phyloP scores from a whole-genome alignment of 2,329 filamentous ascomycete genomes.

The Botrytis sinoallii region DNA sequence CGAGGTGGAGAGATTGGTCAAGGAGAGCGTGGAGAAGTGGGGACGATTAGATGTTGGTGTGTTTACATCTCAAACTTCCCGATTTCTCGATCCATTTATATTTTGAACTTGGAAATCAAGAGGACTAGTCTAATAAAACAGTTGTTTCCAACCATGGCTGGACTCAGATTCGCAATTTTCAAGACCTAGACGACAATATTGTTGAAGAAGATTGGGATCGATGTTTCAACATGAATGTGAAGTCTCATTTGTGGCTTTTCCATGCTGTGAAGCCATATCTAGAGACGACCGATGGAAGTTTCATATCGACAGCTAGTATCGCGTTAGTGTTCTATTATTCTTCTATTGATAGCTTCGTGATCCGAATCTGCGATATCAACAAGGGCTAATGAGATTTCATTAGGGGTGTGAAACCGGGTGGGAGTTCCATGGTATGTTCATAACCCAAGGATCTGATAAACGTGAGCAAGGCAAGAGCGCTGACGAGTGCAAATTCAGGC shows the following conservation, averaged over 20 bases:
- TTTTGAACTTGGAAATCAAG: background rate
- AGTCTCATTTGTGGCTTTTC: conserved; percentile 58
- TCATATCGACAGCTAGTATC: conserved; percentile 62
- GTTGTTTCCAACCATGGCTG: conserved; percentile 72
- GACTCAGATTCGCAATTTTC: conserved; percentile 47
- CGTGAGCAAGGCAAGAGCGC: no score
- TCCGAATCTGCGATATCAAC: no score
- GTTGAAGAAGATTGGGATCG: conserved; percentile 58
- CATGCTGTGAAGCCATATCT: conserved; percentile 53
- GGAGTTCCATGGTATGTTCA: conserved; percentile 52
- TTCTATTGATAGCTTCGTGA: background rate
- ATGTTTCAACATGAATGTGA: conserved; percentile 61
- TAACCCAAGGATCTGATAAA: background rate
- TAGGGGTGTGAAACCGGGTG: conserved; percentile 52
- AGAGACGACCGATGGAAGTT: conserved; percentile 55
- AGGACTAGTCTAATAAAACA: background rate
- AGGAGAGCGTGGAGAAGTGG: conserved; percentile 56
- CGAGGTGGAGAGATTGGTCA: conserved; percentile 59
- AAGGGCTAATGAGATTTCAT: background rate
- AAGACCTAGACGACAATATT: conserved; percentile 51
- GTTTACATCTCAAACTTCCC: background rate
- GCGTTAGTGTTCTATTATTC: conserved; percentile 45
- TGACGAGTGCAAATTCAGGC: conserved; percentile 44
- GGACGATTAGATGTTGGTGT: conserved; percentile 65
- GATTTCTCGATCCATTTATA: no score